These are phyloP conservation scores for Porphyrellus cyaneotinctus DNA, from an alignment of 768 basidiomycete species.

Conservation along the genomic window DNA sequence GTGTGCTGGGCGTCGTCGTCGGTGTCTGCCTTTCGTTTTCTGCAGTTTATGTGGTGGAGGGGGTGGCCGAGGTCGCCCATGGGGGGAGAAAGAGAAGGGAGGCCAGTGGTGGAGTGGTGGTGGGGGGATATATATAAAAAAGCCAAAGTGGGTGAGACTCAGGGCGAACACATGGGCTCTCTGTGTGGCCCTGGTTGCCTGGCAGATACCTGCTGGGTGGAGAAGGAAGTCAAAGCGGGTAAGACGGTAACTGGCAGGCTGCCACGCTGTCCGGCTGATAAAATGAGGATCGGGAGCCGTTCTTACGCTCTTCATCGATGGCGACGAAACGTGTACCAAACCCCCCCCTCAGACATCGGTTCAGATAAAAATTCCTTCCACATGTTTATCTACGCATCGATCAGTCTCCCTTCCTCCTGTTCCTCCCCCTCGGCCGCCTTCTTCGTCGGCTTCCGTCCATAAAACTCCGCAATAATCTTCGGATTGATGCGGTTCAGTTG, in stretches of 20 bases:
- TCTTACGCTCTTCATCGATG: conserved; percentile 22
- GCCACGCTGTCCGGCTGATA: conserved; percentile 31
- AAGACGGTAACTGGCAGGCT: conserved; percentile 25
- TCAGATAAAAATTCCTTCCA: neutral
- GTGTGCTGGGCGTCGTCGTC: conserved; percentile 39
- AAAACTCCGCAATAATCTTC: conserved; percentile 93
- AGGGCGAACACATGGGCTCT: conserved; percentile 29
- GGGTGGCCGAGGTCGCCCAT: conserved; percentile 66
- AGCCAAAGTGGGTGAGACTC: conserved; percentile 29
- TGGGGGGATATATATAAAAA: conserved; percentile 32
- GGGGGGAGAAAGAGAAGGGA: conserved; percentile 16
- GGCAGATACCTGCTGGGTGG: conserved; percentile 22
- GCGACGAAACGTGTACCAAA: conserved; percentile 16
- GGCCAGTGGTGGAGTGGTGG: conserved; percentile 9
- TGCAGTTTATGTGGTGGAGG: conserved; percentile 44
- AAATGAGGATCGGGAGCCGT: conserved; percentile 17
- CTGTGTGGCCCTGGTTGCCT: conserved; percentile 25
- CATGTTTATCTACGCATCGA: conserved; percentile 51
- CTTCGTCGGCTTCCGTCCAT: conserved; percentile 76
- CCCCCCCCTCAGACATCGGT: conserved; percentile 6
- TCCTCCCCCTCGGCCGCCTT: conserved; percentile 43
- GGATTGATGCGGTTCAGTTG: conserved; percentile 97
- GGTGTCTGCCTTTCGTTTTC: conserved; percentile 65
- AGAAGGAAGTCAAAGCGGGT: conserved; percentile 22
- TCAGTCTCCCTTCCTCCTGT: conserved; percentile 41